Base-by-base conservation (phyloP, 78 protist genomes). In the Protostelium mycophagum region DNA sequence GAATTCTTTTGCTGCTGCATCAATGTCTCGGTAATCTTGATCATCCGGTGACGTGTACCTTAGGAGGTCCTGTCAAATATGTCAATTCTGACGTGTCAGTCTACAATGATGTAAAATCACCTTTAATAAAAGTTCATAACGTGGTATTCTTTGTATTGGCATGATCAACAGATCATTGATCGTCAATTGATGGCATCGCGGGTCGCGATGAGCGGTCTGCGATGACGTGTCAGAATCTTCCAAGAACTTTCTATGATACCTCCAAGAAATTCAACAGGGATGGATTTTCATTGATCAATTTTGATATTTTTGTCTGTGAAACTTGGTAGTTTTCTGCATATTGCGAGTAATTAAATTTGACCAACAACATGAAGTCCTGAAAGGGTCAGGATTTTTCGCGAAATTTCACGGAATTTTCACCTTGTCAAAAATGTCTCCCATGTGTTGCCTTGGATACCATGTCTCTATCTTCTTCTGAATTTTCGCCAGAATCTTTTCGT, bases 71-170 rank as follows among this genome's bases (percentile, higher is more conserved):
- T 51, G 73, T 25, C 16, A 5, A 16, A 16, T 51, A 25, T 5
- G 16, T 5, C 73, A 16, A 51, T 5, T 16, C 31, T 25, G 16
- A 51, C 16, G 5, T n/a, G n/a, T n/a, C n/a, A n/a, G n/a, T 51
- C 73, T 5, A 51, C 16, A 16, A 51, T 5, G 16, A 25, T 51
- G 5, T 16, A 51, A 25, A 51, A 25, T 51, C 73, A 51, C 73
- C 73, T 51, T 51, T 16, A 93, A 83, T 35, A 93, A 73, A 90
- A 93, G 90, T 63, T 89, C 90, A 37, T 93, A 93, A n/a, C 95
- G 89, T 29, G 95, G 95, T 1, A 93, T 87, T 38, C 95, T 37
- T 38, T 93, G 95, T 25, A 93, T 92, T 28, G 95, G 95, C 95
- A 93, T 88, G 86, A 93, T 93, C 83, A 93, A 38, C 28, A 93